Evolutionary conservation across 2,329 filamentous ascomycete species (phyloP).

Genomic region (Neofusicoccum sp.): DNA sequence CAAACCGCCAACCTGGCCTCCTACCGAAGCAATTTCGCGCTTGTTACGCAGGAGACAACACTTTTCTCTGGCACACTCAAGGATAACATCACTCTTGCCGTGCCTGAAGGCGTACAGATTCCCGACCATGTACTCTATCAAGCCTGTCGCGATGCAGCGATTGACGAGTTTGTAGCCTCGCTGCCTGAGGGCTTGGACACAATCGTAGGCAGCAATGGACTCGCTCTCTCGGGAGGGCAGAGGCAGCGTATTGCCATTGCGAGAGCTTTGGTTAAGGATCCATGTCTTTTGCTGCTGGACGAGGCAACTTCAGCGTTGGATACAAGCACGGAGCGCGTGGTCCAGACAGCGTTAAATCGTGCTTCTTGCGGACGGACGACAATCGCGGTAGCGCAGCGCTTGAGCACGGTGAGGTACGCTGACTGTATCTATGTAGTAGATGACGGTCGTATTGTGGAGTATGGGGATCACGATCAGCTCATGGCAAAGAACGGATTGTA

Average conservation of each 20-base stretch:
- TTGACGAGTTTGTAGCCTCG: constrained; percentile 30
- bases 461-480: constrained; percentile 72
- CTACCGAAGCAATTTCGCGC: constrained; percentile 76
- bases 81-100: constrained; percentile 72
- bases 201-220: constrained; percentile 82
- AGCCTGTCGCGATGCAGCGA: constrained; percentile 72
- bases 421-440: constrained; percentile 98
- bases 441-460: constrained; percentile 81
- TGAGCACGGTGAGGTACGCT: constrained; percentile 92
- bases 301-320: constrained; percentile 42
- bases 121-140: constrained; percentile 72
- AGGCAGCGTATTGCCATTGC: constrained; percentile 93
- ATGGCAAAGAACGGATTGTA: constrained; percentile 46
- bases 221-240: constrained; percentile 82
- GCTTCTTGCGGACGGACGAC: constrained; percentile 87
- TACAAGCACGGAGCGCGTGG: constrained; percentile 65
- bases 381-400: constrained; percentile 88
- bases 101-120: constrained; percentile 64
- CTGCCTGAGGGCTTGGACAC: constrained; percentile 76
- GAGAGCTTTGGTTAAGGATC: constrained; percentile 79
- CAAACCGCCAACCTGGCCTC: constrained; percentile 66
- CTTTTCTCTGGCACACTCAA: constrained; percentile 85
- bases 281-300: constrained; percentile 66
- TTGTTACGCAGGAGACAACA: constrained; percentile 88
- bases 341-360: constrained; percentile 78